phyloP scores from a whole-genome alignment of 2,329 filamentous ascomycete genomes.

The Colletotrichum magnum region DNA sequence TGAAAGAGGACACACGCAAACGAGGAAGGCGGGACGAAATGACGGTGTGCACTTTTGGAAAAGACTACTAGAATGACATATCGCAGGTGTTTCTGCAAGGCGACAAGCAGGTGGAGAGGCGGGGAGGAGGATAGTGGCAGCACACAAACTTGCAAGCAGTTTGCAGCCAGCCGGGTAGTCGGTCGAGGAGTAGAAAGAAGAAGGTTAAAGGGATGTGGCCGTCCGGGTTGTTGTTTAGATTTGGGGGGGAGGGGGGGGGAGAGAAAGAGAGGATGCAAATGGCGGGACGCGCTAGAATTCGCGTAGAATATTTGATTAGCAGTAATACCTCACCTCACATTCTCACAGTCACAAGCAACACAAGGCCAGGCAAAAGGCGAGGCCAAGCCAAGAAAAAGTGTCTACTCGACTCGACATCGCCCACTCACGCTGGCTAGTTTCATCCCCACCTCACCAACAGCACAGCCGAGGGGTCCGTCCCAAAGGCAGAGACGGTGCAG shows the following conservation, averaged over 20 bases:
- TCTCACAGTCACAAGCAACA: conserved; percentile 18
- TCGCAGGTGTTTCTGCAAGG: conserved; percentile 37
- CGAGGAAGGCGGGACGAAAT: conserved; percentile 37
- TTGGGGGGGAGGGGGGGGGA: conserved; percentile 1
- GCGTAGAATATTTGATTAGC: conserved; percentile 39
- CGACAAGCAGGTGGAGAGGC: conserved; percentile 5
- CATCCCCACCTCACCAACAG: conserved; percentile 32
- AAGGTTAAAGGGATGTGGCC: conserved; percentile 4
- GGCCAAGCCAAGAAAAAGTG: not conserved
- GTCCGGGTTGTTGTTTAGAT: conserved; percentile 25
- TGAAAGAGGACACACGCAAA: conserved; percentile 39
- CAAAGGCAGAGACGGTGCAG: not conserved
- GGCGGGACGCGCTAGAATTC: conserved; percentile 41
- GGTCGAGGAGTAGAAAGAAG: conserved; percentile 11
- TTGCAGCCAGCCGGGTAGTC: conserved; percentile 38
- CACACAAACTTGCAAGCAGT: conserved; percentile 38
- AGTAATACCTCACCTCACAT: conserved; percentile 2
- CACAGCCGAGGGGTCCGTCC: conserved; percentile 28
- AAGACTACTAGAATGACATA: conserved; percentile 40
- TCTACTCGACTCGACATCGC: not conserved
- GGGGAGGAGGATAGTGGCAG: conserved; percentile 7
- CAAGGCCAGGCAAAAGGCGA: not conserved
- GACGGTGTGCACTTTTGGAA: conserved; percentile 39
- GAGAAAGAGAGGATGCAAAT: conserved; percentile 25
- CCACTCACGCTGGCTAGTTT: conserved; percentile 27